Evolutionary conservation across 73 alveolate genomes (phyloP), one percentile per base, ranked within the genome.

Genomic region (Uronychia setigera): DNA sequence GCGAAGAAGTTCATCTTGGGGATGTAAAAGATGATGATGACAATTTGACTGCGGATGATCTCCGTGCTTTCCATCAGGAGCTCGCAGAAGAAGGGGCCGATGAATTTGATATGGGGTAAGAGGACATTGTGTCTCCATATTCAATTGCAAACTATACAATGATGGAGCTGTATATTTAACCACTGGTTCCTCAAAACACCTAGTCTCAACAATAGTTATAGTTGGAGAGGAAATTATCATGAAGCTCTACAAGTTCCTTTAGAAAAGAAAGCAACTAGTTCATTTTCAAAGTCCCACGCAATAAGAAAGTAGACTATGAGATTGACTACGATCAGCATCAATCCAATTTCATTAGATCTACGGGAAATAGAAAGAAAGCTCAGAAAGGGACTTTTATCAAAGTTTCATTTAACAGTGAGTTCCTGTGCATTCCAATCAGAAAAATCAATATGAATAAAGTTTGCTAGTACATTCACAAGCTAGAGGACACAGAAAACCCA

Each of bases 81-180:
- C 35, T 75, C 29, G 91, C 35, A 26, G 81, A 78, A 34, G 91
- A 85, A n/a, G 86, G 77, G 58, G 86, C 35, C 31, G 58, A 32
- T 33, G 87, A 86, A 13, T 29, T n/a, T 29, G 77, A 86, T n/a
- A 78, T 59, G 83, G 59, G 1, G 35, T 82, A 86, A 58, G 92
- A 86, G 75, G 92, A 86, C 25, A 78, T 86, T 1, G 87, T 86
- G 31, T 76, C 92, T 19, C 92, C 92, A 30, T 86, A 86, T 32
- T 78, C 87, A 32, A 86, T 86, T 26, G 58, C 57, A 31, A 86
- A 86, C 77, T 29, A 86, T 27, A 86, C 92, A 28, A 31, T 76
- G 30, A 25, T 76, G 32, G 58, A 78, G 35, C 79, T 86, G 25
- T 29, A 78, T 11, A 83, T 86, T 33, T 59, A 79, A 31, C 83